A percentile compares a stretch with the other conserved stretches of the same genome.
These are phyloP conservation scores for Linum lewisii DNA, from an alignment of 345 rosid genomes.

Conservation along the genomic window DNA sequence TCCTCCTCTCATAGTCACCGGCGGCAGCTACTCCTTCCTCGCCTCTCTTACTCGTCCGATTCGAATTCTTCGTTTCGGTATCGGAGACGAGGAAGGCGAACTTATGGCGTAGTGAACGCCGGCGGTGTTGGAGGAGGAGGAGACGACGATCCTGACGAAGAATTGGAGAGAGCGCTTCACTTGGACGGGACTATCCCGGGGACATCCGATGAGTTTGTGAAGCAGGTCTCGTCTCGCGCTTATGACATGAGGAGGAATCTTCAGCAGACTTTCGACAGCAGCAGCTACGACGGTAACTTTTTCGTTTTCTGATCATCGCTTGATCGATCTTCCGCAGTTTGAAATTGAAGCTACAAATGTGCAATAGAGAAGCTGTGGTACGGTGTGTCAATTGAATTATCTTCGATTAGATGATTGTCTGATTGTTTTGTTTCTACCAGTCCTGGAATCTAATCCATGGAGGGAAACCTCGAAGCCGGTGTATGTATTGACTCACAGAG, in stretches of 20 bases:
- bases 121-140: conserved; percentile 13
- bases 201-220: conserved; percentile 69
- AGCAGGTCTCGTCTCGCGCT: conserved; percentile 88
- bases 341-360: neutral
- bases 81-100: conserved; percentile 21
- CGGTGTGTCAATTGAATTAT: neutral
- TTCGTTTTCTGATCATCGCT: neutral
- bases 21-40: conserved; percentile 13
- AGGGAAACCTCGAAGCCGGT: conserved; percentile 79
- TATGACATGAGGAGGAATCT: conserved; percentile 88
- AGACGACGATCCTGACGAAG: conserved; percentile 35
- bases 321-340: neutral
- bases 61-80: conserved; percentile 9
- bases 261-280: conserved; percentile 67
- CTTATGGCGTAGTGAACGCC: conserved; percentile 32
- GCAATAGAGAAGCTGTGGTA: neutral
- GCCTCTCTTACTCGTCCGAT: conserved; percentile 17
- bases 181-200: conserved; percentile 91
- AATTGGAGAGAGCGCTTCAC: conserved; percentile 77
- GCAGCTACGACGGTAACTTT: conserved; percentile 78
- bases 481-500: conserved; percentile 66
- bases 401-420: conserved; percentile 4
- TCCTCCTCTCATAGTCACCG: conserved; percentile 15
- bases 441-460: conserved; percentile 95
- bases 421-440: conserved; percentile 27